phyloP scores from a whole-genome alignment of 768 basidiomycete species.

The Candolleomyces aberdarensis region DNA sequence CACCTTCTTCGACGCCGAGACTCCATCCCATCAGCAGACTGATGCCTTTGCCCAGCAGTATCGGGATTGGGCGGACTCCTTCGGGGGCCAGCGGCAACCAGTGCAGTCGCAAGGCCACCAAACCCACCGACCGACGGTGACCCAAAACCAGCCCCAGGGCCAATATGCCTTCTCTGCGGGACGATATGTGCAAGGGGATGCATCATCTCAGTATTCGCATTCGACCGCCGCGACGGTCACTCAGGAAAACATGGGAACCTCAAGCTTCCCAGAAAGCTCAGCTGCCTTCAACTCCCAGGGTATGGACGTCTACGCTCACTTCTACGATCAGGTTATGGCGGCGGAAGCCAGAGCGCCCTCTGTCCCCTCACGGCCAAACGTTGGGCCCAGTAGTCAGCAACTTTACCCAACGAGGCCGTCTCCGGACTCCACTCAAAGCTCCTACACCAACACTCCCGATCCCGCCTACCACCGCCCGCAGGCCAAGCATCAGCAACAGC shows the following conservation, averaged over 20 bases:
- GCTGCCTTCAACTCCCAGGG: not conserved
- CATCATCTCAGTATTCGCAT: conserved; percentile 14
- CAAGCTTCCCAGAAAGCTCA: not conserved
- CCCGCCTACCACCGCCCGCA: conserved; percentile 23
- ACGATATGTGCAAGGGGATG: not conserved
- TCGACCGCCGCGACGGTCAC: conserved; percentile 20
- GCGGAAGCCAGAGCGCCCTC: no score
- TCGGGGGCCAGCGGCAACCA: conserved; percentile 20
- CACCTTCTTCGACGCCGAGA: conserved; percentile 51
- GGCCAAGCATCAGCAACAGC: conserved; percentile 3
- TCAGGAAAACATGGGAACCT: conserved; percentile 14
- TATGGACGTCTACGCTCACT: not conserved
- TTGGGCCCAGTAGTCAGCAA: not conserved
- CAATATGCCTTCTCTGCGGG: conserved; percentile 12
- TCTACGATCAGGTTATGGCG: not conserved
- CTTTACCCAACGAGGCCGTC: conserved; percentile 6
- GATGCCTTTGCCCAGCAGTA: conserved; percentile 33
- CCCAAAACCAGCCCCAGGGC: conserved; percentile 11
- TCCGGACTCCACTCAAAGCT: conserved; percentile 22
- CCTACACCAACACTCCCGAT: conserved; percentile 27
- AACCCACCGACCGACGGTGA: not conserved
- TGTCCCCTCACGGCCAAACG: no score
- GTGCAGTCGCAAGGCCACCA: conserved; percentile 10
- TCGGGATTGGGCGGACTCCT: conserved; percentile 39
- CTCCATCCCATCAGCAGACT: conserved; percentile 23